These are phyloP conservation scores for Echeveria elegans DNA, from an alignment of 164 flowering plant species.

Conservation along the genomic window DNA sequence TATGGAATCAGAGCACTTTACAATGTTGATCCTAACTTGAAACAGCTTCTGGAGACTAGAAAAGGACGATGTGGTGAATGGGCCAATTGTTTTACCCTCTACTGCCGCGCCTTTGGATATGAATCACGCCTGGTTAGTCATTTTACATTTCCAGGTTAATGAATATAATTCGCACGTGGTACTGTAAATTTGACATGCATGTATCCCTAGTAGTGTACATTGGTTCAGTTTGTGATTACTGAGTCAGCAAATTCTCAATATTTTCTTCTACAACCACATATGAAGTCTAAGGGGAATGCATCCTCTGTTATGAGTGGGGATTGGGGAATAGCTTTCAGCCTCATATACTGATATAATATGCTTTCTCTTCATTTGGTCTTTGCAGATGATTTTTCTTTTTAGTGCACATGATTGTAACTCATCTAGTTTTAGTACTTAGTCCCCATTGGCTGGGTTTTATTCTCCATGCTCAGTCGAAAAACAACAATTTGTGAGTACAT, in stretches of 20 bases:
- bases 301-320: neutral
- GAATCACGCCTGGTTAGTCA: slow-evolving; percentile 77
- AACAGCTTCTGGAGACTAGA: slow-evolving; percentile 86
- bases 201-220: neutral
- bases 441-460: no score
- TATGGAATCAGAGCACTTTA: neutral
- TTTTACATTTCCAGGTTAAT: slow-evolving; percentile 5
- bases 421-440: no score
- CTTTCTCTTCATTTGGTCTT: no score
- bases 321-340: neutral
- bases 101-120: slow-evolving; percentile 91
- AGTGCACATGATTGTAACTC: no score
- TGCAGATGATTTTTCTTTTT: no score
- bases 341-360: no score
- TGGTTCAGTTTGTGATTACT: neutral
- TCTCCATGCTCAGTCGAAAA: no score
- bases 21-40: slow-evolving; percentile 3
- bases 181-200: neutral
- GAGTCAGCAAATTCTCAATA: neutral
- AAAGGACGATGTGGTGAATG: slow-evolving; percentile 98
- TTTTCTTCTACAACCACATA: neutral
- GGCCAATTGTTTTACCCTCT: slow-evolving; percentile 97
- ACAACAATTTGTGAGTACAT: no score
- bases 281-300: neutral
- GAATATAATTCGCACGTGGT: neutral